Conservation (phyloP, 371 early-diverging fungal species). For the Actinomortierella wolfii region DNA sequence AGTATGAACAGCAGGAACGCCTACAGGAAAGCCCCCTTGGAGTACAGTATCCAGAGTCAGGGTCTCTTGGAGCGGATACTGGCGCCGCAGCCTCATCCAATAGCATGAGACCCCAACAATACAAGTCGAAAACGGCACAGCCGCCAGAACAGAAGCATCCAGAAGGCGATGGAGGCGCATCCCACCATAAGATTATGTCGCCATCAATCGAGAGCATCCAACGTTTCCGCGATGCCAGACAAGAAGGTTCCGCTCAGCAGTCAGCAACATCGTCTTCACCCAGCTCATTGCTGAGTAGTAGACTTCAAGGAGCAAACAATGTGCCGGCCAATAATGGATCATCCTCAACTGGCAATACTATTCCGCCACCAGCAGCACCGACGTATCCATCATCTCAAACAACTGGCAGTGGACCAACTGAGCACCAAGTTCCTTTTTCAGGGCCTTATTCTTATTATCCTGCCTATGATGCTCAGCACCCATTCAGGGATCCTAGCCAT, state of each 20-base stretch:
- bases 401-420: too few relatives aligned
- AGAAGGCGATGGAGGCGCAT: conserved; percentile 9
- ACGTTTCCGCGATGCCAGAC: conserved; percentile 25
- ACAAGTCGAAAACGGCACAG: not conserved
- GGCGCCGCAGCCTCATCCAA: not conserved
- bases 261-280: conserved; percentile 7
- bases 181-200: conserved; percentile 15
- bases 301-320: conserved; percentile 5
- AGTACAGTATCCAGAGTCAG: not conserved
- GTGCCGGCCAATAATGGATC: not conserved
- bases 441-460: conserved; percentile 20
- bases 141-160: conserved; percentile 1
- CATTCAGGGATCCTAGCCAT: conserved; percentile 2
- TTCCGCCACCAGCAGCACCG: too few relatives aligned
- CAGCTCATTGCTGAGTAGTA: conserved; percentile 1
- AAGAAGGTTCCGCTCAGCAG: not conserved
- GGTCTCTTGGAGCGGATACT: not conserved
- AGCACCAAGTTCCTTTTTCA: conserved; percentile 6
- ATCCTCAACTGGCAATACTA: too few relatives aligned
- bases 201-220: conserved; percentile 38
- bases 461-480: conserved; percentile 5
- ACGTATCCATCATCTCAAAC: too few relatives aligned
- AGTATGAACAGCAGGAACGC: conserved; percentile 9
- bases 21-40: conserved; percentile 14
- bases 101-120: not conserved